Evolutionary conservation across 495 filamentous ascomycete genomes (phyloP), one percentile per base, ranked within the genome.

Genomic region (Neurospora discreta): DNA sequence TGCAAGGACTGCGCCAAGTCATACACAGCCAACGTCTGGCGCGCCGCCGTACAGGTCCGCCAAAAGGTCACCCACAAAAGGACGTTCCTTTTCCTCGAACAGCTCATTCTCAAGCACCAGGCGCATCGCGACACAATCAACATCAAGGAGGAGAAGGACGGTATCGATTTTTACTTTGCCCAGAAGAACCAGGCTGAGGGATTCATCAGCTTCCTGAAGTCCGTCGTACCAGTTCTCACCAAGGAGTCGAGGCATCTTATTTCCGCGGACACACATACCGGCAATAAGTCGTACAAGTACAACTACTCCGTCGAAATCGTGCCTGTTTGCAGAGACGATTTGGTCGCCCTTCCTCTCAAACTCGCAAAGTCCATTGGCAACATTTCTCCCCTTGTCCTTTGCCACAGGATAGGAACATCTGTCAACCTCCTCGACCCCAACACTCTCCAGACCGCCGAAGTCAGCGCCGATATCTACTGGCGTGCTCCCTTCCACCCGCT

Each of bases 21-120:
- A n/a, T 98, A 91, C 78, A 98, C 95, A 10, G 92, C 92, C 73
- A 94, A 98, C 81, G 94, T 93, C 20, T 85, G 83, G 83, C 74
- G 78, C 6, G 79, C 79, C 9, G 46, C 73, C 39, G 79, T 98
- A 6, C 96, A 98, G 81, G 91, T 98, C 26, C 92, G 96, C 42
- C 96, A 99, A 82, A 96, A 97, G 79, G 96, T 99, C 33, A 89
- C 92, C 0, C 96, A 99, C 81, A 99, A 99, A 86, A 87, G 96
- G 73, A 98, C 95, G 6, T 98, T 99, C 83, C 83, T 98, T 9
- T 96, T 92, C 81, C 91, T 99, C 18, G 96, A 99, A 77, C 96
- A 99, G 82, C 85, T 98, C 36, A 97, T 99, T 79, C 84, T 99
- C 39, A 97, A 97, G 82, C 91, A 97, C 77, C 87, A 88, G 39